phyloP scores from a whole-genome alignment of 257 asterid genomes.

The Nicotiana paniculata region DNA sequence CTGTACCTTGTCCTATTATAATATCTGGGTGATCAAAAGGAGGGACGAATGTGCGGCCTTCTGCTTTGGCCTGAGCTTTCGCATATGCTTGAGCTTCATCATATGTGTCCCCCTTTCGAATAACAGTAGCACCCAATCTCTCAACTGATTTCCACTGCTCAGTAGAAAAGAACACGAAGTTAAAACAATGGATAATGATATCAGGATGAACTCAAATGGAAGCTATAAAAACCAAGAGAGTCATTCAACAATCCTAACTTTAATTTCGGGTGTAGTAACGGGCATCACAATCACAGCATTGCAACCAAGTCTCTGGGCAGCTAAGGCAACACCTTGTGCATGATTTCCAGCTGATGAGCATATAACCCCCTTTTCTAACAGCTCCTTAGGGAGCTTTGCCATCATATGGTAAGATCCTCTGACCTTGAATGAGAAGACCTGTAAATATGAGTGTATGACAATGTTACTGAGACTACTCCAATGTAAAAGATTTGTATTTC shows the following conservation, averaged over 20 bases:
- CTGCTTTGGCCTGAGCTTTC: conserved; percentile 54
- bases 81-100: conserved; percentile 92
- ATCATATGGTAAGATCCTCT: conserved; percentile 98
- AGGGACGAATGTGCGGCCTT: conserved; percentile 66
- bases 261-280: conserved; percentile 83
- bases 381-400: conserved; percentile 75
- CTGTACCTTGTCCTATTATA: conserved; percentile 86
- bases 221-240: background rate
- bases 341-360: conserved; percentile 99
- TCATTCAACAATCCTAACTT: conserved; percentile 43
- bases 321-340: conserved; percentile 91
- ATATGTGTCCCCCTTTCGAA: conserved; percentile 75
- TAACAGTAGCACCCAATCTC: conserved; percentile 80
- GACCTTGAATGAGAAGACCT: conserved; percentile 88
- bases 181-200: background rate
- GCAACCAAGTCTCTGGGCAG: conserved; percentile 67
- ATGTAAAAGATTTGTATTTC: too few relatives aligned
- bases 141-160: conserved; percentile 74
- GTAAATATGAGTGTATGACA: background rate
- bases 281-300: conserved; percentile 85
- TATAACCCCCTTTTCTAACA: conserved; percentile 69
- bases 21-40: conserved; percentile 97
- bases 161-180: background rate
- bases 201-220: background rate
- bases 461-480: background rate